A percentile compares a stretch with the other conserved stretches of the same genome.
Evolutionary conservation across 305 asterid species (phyloP).

Genomic region (Ilex paraguariensis): DNA sequence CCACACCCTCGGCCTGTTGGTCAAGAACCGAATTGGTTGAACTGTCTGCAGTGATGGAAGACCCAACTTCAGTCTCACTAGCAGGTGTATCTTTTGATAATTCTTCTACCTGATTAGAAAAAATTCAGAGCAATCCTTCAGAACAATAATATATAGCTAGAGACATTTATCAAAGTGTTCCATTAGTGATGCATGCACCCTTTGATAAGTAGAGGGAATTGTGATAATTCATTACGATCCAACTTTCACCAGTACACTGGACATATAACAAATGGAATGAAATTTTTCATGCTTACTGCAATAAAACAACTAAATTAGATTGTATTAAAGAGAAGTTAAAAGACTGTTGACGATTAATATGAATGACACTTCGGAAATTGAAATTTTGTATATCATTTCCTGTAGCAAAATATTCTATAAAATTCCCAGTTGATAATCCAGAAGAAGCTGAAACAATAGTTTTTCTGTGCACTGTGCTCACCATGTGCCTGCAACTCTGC

Average conservation of each 20-base stretch:
- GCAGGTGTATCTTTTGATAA: background rate
- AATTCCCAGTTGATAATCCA: too few species aligned
- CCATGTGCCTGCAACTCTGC: too few species aligned
- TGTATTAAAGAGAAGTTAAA: too few species aligned
- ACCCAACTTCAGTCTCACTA: background rate
- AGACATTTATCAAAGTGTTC: background rate
- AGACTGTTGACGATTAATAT: too few species aligned
- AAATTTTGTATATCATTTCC: too few species aligned
- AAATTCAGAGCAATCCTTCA: background rate
- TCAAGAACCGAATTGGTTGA: constrained; percentile 11
- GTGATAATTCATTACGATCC: background rate
- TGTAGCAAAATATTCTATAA: too few species aligned
- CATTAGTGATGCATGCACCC: background rate
- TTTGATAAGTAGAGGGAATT: background rate
- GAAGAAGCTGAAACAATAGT: too few species aligned
- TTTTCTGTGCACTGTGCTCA: too few species aligned
- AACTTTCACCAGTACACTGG: background rate
- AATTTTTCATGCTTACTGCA: too few species aligned
- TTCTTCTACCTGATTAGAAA: background rate
- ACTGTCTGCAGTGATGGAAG: background rate
- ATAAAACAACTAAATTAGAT: too few species aligned
- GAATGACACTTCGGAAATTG: too few species aligned
- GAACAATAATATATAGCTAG: background rate
- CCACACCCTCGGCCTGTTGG: constrained; percentile 20
- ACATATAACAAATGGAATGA: too few species aligned